Percentiles rank a stretch among this genome's conserved stretches.
Evolutionary conservation across 1,284 basidiomycete genomes (phyloP).

Genomic region (Trichosporon inkin): DNA sequence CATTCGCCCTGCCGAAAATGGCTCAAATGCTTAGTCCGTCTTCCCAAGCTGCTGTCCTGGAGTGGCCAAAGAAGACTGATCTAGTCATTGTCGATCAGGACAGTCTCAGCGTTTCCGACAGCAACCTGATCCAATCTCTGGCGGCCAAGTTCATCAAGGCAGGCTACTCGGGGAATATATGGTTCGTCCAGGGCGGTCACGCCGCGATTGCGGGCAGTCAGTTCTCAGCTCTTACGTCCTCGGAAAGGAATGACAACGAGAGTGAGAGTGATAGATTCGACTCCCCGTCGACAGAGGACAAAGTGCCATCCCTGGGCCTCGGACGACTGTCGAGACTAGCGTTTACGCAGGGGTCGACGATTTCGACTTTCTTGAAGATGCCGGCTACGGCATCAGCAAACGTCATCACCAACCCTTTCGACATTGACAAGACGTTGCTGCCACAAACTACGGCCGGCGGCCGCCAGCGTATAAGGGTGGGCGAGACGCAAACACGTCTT

Average conservation of each 20-base stretch:
- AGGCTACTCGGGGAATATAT: conserved; percentile 62
- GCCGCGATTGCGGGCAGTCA: conserved; percentile 45
- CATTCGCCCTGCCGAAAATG: conserved; percentile 70
- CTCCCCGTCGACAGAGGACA: not conserved
- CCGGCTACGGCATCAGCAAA: conserved; percentile 5
- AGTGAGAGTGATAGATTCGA: conserved; percentile 12
- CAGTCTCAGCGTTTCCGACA: conserved; percentile 58
- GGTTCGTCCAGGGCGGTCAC: conserved; percentile 77
- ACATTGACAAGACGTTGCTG: conserved; percentile 7
- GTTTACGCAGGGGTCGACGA: conserved; percentile 31
- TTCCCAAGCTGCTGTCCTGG: conserved; percentile 54
- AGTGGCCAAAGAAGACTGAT: conserved; percentile 59
- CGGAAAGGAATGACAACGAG: conserved; percentile 14
- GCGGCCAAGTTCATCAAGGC: conserved; percentile 75
- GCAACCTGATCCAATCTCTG: conserved; percentile 70
- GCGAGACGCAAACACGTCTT: conserved; percentile 14
- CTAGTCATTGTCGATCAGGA: conserved; percentile 83
- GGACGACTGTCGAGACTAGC: conserved; percentile 33
- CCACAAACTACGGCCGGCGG: conserved; percentile 3
- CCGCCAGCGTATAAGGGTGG: not conserved
- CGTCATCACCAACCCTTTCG: conserved; percentile 10
- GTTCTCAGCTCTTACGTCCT: not conserved
- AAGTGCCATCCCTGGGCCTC: conserved; percentile 5
- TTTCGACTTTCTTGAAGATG: not conserved
- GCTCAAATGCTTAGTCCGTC: conserved; percentile 65